Base-by-base conservation (phyloP, 1,284 basidiomycete genomes). In the Trametes sp. region DNA sequence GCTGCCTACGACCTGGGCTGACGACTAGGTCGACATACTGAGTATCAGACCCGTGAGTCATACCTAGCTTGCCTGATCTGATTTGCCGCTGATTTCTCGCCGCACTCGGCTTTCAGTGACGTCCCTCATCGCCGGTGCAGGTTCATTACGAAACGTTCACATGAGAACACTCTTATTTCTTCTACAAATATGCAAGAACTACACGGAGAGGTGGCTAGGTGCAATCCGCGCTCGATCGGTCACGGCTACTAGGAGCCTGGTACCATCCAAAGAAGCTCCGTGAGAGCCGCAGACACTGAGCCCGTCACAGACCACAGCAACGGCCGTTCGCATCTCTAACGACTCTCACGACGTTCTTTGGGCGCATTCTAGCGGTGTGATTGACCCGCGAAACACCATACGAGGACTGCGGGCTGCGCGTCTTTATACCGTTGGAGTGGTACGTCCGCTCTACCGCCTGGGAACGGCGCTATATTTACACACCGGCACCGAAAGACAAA, bases 381-480 rank as follows among this genome's bases (percentile, higher is more conserved):
- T 21, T 11, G 4, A 33, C 16, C 46, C 46, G 24, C 46, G 28
- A 48, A 14, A 29, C 46, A 7, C 24, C 8, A 21, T 14, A 21
- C 28, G 48, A 49, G 29, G 28, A 41, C 48, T 49, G 28, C 48
- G 48, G 14, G 28, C 19, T 31, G 28, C 28, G 28, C 48, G 29
- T 21, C 19, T 29, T 6, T 9, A 13, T 19, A n/a, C 29, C 28
- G 5, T 7, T 19, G 7, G 7, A n/a, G 10, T 10, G 48, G 48
- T 49, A 49, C 48, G 48, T 31, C 19, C 26, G 42, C 42, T 26
- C 24, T 49, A 31, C 48, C 48, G 48, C 28, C 28, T 49, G 48
- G n/a, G 48, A 49, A 11, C 48, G 48, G 21, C 19, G 26, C 48
- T 49, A 49, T 31, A 49, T 49, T 49, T 49, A 31, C 26, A 31